Conservation (phyloP, 2,329 filamentous ascomycete species). For the Stemphylium beticola region DNA sequence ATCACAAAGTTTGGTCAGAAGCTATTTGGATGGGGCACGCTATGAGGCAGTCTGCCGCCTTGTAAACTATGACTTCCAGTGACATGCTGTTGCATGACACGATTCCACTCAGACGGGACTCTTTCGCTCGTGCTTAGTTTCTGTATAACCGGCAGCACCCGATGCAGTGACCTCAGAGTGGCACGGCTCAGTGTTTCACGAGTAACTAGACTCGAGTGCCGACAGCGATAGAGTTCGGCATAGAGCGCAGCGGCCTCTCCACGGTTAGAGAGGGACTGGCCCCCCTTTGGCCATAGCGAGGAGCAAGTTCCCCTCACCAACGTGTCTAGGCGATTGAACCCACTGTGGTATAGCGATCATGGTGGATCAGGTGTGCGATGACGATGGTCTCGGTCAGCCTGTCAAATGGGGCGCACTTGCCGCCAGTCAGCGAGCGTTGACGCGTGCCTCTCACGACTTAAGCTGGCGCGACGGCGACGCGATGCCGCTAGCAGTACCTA, state of each 20-base stretch:
- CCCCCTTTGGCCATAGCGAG: conserved; percentile 2
- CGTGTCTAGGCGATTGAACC: neutral
- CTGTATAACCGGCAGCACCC: conserved; percentile 2
- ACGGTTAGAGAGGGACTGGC: conserved; percentile 3
- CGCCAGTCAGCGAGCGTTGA: neutral
- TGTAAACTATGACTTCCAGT: conserved; percentile 3
- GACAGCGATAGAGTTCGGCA: conserved; percentile 10
- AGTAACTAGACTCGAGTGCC: conserved; percentile 10
- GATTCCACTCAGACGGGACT: neutral
- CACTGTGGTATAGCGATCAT: neutral
- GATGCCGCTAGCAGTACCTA: conserved; percentile 11
- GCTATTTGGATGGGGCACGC: conserved; percentile 44
- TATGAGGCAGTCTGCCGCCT: conserved; percentile 24
- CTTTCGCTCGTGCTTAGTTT: neutral
- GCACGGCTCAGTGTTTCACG: conserved; percentile 15
- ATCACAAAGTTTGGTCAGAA: conserved; percentile 38
- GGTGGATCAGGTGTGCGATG: neutral
- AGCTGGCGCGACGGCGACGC: neutral
- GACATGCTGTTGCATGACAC: conserved; percentile 5
- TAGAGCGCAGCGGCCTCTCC: conserved; percentile 8
- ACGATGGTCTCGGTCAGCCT: neutral
- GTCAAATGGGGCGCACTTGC: conserved; percentile 9
- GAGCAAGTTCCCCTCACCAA: neutral
- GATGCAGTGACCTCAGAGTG: conserved; percentile 18
- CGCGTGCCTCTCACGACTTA: too few relatives aligned